Conservation (phyloP, 2,329 filamentous ascomycete species). For the Calonectria pseudoreteaudii region DNA sequence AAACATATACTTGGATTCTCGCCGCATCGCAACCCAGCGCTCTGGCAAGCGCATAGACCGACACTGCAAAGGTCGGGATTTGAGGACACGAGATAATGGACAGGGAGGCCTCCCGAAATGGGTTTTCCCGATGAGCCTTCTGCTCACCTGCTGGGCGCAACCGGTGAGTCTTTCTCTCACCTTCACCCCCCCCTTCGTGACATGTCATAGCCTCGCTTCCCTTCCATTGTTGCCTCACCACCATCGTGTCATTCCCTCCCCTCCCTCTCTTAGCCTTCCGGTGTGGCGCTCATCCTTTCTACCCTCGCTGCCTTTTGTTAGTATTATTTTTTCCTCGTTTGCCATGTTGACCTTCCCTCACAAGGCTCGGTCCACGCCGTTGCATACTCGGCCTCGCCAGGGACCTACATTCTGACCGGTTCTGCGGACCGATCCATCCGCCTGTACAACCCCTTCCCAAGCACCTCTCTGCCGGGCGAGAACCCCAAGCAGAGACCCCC, state of each 20-base stretch:
- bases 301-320: background rate
- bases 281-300: conserved; percentile 28
- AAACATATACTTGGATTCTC: background rate
- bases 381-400: conserved; percentile 77
- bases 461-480: conserved; percentile 50
- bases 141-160: conserved; percentile 69
- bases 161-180: conserved; percentile 56
- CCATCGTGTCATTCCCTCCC: background rate
- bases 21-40: background rate
- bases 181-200: background rate
- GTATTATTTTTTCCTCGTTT: background rate
- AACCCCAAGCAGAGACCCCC: conserved; percentile 41
- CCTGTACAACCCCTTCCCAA: conserved; percentile 82
- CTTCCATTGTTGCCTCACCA: background rate
- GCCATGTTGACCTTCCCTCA: conserved; percentile 24
- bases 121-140: conserved; percentile 61
- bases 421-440: conserved; percentile 87
- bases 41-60: background rate
- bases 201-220: background rate
- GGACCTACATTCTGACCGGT: conserved; percentile 85
- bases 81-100: conserved; percentile 35
- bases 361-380: conserved; percentile 78
- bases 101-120: conserved; percentile 47
- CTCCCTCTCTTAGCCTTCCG: conserved; percentile 25
- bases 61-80: background rate